These are phyloP conservation scores for Hypoxylon cercidicola DNA, from an alignment of 495 filamentous ascomycete genomes.

Conservation along the genomic window DNA sequence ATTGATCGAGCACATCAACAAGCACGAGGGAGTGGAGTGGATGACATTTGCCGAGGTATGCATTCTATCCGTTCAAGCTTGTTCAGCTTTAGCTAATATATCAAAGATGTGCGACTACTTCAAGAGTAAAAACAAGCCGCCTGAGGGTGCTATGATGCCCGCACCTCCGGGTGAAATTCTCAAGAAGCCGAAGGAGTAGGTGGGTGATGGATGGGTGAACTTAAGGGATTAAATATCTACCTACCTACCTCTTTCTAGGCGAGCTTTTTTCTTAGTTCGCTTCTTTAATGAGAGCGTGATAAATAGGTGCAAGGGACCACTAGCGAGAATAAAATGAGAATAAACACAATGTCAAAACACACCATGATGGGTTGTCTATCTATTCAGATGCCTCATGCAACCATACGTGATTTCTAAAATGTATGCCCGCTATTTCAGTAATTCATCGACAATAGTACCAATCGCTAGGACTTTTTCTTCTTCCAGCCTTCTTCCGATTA, in stretches of 20 bases:
- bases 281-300: no score
- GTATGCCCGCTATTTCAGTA: slow-evolving; percentile 48
- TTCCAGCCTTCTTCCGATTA: slow-evolving; percentile 77
- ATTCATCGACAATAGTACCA: slow-evolving; percentile 74
- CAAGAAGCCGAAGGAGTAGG: slow-evolving; percentile 50
- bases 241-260: no score
- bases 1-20: slow-evolving; percentile 76
- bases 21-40: slow-evolving; percentile 79
- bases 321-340: no score
- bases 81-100: slow-evolving; percentile 3
- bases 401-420: background rate
- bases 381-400: no score
- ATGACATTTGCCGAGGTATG: slow-evolving; percentile 70
- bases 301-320: no score
- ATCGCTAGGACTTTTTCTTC: slow-evolving; percentile 84
- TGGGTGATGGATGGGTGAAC: background rate
- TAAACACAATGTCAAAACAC: no score
- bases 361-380: no score
- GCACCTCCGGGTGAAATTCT: slow-evolving; percentile 67
- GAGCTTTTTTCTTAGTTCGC: no score
- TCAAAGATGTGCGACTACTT: slow-evolving; percentile 65
- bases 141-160: slow-evolving; percentile 74
- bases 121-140: slow-evolving; percentile 72
- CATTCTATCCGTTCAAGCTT: background rate
- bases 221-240: background rate